Base-by-base conservation (phyloP, 2,329 filamentous ascomycete genomes). In the Penicillium sp. region DNA sequence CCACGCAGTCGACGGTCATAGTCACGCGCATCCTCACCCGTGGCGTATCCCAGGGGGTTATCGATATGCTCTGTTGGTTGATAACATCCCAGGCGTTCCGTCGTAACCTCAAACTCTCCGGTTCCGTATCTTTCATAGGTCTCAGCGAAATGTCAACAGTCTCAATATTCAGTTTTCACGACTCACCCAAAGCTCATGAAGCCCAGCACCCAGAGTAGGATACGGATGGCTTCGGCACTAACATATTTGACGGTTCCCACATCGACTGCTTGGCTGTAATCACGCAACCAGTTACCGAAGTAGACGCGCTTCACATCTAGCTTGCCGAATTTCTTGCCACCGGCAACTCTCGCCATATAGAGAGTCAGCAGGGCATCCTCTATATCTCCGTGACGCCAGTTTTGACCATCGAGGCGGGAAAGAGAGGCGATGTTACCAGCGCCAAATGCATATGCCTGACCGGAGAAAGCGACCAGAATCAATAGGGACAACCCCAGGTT, bases 191-290 rank as follows among this genome's bases (percentile, higher is more conserved):
- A 94, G 64, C 83, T 93, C 79, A 97, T 82, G 80, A 97, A 97
- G 16, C 90, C 91, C 40, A 97, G 82, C 44, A 97, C 85, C 81
- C 89, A 96, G 53, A 97, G 84, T 14, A 96, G 79, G 47, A 97
- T 89, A 34, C 92, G 88, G 69, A 97, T 96, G 56, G 92, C 92
- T 75, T 96, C 91, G 50, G 90, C 88, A 54, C 89, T 93, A 61
- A 97, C 92, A 66, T 88, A 85, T 78, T 96, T 96, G 76, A 96
- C 85, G 4, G 91, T 95, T 59, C 91, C 92, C 48, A 96, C 90
- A 73, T 97, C 92, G 66, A 96, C 89, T 59, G 92, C 92, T 75
- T 97, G 92, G 51, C 89, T 94, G 76, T 97, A 97, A 76, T 97
- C 92, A 54, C 85, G 85, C 34, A 96, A 84, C 92, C 92, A 96